These are phyloP conservation scores for Nakazawaea peltata DNA, from an alignment of 805 yeast species.

Conservation along the genomic window DNA sequence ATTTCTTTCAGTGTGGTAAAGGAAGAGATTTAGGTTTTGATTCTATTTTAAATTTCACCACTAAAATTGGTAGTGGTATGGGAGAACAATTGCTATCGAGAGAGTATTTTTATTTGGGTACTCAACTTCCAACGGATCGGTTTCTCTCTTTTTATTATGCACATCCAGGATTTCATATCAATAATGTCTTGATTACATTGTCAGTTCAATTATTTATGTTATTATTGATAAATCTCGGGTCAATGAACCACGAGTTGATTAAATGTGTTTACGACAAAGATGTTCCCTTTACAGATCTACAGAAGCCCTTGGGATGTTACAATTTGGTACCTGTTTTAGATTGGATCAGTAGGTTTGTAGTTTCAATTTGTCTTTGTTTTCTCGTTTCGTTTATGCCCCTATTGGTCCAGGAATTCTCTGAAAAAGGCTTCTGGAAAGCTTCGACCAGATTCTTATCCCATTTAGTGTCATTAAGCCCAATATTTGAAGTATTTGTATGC, in stretches of 20 bases:
- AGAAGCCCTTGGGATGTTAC: slow-evolving; percentile 77
- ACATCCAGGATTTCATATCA: slow-evolving; percentile 93
- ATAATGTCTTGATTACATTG: slow-evolving; percentile 78
- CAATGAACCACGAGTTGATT: slow-evolving; percentile 66
- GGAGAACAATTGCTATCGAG: slow-evolving; percentile 92
- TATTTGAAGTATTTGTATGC: slow-evolving; percentile 93
- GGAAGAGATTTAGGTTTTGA: slow-evolving; percentile 94
- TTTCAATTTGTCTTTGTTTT: slow-evolving; percentile 88
- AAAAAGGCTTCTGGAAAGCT: slow-evolving; percentile 78
- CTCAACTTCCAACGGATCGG: slow-evolving; percentile 81
- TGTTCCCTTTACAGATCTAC: slow-evolving; percentile 65
- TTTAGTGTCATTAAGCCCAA: slow-evolving; percentile 73
- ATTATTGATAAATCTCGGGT: slow-evolving; percentile 69
- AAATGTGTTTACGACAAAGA: slow-evolving; percentile 59
- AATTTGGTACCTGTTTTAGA: slow-evolving; percentile 77
- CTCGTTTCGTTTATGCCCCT: slow-evolving; percentile 87
- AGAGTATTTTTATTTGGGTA: slow-evolving; percentile 87
- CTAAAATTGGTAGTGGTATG: slow-evolving; percentile 98
- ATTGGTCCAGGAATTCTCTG: slow-evolving; percentile 79
- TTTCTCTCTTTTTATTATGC: slow-evolving; percentile 93
- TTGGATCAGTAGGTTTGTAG: slow-evolving; percentile 85
- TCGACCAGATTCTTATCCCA: slow-evolving; percentile 64
- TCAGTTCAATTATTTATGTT: slow-evolving; percentile 86
- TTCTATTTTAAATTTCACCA: slow-evolving; percentile 85
- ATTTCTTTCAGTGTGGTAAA: slow-evolving; percentile 93